Evolutionary conservation across 164 flowering plant species (phyloP), one percentile per base, ranked within the genome.

Genomic region (Sedum album): DNA sequence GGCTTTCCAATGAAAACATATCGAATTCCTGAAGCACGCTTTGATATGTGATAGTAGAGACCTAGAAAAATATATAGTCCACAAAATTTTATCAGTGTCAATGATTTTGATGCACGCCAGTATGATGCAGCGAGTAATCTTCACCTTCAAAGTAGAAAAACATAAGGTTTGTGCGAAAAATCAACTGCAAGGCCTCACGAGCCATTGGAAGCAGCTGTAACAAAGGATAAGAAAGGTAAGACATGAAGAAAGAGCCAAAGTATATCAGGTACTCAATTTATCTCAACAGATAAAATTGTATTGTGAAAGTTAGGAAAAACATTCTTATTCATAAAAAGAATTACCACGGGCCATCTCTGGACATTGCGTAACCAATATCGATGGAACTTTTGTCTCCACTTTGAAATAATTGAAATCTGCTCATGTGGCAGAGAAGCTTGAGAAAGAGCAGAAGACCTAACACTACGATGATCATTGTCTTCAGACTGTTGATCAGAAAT

Each of bases 121-220:
- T 57, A 26, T 13, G 33, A 57, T 28, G 33, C 18, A 28, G 62
- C 13, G 62, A 4, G 8, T 5, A 57, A 30, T 53, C 68, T 57
- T 49, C 68, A 91, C 99, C 97, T 87, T 94, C 99, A 76, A 94
- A 94, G 82, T 91, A 94, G 80, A 94, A 94, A 70, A 91, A 80
- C 99, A 94, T 94, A 65, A 94, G 87, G 68, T 91, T 94, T 30
- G 93, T 72, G 48, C 97, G 99, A 64, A 94, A 78, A 72, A 84
- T 73, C 82, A 91, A 75, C 75, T 86, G 93, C 81, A 87, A 79
- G 51, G 85, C 44, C 71, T 91, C 96, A 60, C 88, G 92, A 69
- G 83, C 97, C 61, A 79, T 57, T 28, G 99, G 99, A 72, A 88
- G 87, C 73, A 87, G 73, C 99, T 94, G 80, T 33, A 66, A 78